phyloP scores from a whole-genome alignment of 2,329 filamentous ascomycete species.

The Talaromyces sp. region DNA sequence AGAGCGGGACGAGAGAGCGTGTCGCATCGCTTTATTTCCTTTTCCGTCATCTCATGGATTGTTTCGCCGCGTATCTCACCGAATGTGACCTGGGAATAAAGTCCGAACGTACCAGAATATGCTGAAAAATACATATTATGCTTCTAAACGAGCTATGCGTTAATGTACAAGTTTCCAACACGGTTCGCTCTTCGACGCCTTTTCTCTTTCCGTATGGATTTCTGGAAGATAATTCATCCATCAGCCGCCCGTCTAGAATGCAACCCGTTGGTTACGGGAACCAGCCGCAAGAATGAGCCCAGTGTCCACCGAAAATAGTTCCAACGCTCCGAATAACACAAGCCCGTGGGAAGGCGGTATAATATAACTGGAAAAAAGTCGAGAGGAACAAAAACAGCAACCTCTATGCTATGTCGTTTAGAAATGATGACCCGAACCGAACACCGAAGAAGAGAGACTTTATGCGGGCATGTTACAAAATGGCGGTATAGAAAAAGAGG shows the following conservation, averaged over 20 bases:
- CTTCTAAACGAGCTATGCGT: not conserved
- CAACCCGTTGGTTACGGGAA: conserved; percentile 5
- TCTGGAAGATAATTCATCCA: not conserved
- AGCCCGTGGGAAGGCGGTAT: conserved; percentile 23
- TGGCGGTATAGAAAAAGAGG: conserved; percentile 15
- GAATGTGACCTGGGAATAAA: not conserved
- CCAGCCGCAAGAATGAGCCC: conserved; percentile 20
- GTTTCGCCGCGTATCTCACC: not conserved
- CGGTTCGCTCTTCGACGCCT: not conserved
- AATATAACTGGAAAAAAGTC: conserved; percentile 13
- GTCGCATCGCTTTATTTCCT: not conserved
- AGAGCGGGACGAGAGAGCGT: too few species aligned
- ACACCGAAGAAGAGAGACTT: conserved; percentile 40
- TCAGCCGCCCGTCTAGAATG: not conserved
- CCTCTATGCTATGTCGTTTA: conserved; percentile 37
- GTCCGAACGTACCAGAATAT: not conserved
- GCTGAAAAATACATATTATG: conserved; percentile 8
- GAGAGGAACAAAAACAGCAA: conserved; percentile 27
- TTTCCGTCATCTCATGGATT: not conserved
- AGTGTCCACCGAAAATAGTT: conserved; percentile 25
- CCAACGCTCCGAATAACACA: not conserved
- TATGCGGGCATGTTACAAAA: conserved; percentile 21
- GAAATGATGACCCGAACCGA: conserved; percentile 32
- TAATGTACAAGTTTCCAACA: conserved; percentile 9
- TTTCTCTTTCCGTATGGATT: not conserved